Base-by-base conservation (phyloP, 176 grass and related monocot species). In the Cenchrus purpureus region DNA sequence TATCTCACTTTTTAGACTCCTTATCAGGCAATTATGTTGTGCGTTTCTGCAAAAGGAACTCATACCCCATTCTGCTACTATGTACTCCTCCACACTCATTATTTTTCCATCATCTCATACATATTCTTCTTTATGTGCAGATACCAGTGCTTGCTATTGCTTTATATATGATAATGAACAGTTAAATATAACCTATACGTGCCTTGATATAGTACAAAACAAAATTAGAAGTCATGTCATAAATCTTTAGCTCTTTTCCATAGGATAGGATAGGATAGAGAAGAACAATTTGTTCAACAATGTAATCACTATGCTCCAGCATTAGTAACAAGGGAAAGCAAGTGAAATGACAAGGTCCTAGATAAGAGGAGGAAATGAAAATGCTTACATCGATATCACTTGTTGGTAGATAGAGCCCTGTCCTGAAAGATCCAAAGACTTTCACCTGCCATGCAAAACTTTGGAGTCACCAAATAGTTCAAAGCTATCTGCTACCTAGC, bases 371-470 rank as follows among this genome's bases (percentile, higher is more conserved):
- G 42, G 32, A 87, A 78, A 81, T 43, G 12, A 69, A 79, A 85
- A 75, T 20, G 50, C 84, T 86, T 90, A 91, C 97, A 84, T 99
- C 94, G 2, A 99, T 65, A 86, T 96, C 97, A 72, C 97, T 99
- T 65, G 93, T 96, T 74, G 97, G 97, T 76, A 99, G 79, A 86
- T 97, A 99, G 2, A 99, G 89, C 65, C 97, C 94, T 73, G 94
- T 99, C 73, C 91, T 99, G 67, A 99, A 96, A 79, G 94, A 99
- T 91, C 97, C 97, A 85, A 96, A 99, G 63, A 99, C 67, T 87
- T 99, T 91, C 81, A 96, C 94, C 97, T 99, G 86, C 54, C 57
- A 81, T 11, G 44, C 14, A 91, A 88, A 76, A 85, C 25, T 50
- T 65, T 60, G 78, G 66, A 78, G 86, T 80, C 29, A 84, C 10